Evolutionary conservation across 768 basidiomycete species (phyloP).

Genomic region (Agaricus bisporus): DNA sequence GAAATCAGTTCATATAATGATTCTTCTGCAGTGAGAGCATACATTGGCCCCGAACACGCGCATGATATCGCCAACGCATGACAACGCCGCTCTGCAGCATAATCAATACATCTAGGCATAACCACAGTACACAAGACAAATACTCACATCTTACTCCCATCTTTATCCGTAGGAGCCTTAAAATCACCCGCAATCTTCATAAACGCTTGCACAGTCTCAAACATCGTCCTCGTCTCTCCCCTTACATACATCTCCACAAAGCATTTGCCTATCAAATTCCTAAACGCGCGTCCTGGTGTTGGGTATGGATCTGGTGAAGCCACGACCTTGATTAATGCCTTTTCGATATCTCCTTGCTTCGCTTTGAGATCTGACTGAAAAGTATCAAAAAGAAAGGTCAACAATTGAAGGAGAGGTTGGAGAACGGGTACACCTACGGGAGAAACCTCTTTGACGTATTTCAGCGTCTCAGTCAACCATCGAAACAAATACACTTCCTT

Average conservation of each 20-base stretch:
- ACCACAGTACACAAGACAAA: not conserved
- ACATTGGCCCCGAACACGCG: conserved; percentile 78
- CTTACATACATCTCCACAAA: conserved; percentile 66
- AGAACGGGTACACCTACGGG: conserved; percentile 31
- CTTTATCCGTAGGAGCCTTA: conserved; percentile 55
- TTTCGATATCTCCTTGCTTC: conserved; percentile 56
- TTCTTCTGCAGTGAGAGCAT: conserved; percentile 18
- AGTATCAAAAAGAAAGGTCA: not conserved
- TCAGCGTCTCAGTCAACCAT: conserved; percentile 70
- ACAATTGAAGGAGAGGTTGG: not conserved
- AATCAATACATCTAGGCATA: not conserved
- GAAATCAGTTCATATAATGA: not conserved
- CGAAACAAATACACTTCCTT: conserved; percentile 81
- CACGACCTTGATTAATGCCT: conserved; percentile 60
- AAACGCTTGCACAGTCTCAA: conserved; percentile 79
- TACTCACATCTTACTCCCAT: conserved; percentile 60
- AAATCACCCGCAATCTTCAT: conserved; percentile 69
- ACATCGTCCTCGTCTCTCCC: conserved; percentile 79
- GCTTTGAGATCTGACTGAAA: conserved; percentile 61
- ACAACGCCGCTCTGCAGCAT: conserved; percentile 65
- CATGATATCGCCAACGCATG: conserved; percentile 89
- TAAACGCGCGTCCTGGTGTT: conserved; percentile 80
- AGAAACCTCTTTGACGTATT: conserved; percentile 40
- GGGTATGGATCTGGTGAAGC: conserved; percentile 62
- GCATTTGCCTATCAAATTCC: conserved; percentile 75